Base-by-base conservation (phyloP, 2,329 filamentous ascomycete species). In the Alternaria ventricosa region DNA sequence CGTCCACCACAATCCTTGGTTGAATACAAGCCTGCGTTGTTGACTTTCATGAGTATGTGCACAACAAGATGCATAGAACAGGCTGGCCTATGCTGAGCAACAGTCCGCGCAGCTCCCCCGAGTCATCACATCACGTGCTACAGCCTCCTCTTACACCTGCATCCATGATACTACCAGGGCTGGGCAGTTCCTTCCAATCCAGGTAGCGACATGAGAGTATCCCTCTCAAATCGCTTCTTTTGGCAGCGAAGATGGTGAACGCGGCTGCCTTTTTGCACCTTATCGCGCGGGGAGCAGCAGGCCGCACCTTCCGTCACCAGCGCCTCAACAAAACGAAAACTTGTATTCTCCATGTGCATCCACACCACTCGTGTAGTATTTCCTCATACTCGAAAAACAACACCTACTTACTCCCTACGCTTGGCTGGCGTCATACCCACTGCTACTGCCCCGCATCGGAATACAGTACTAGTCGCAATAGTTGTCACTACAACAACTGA, bases 251-350 rank as follows among this genome's bases (percentile, higher is more conserved):
- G 45, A 51, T 54, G 56, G 49, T 25, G 45, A 46, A 18, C 44
- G 13, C 44, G 49, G 10, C 43, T 33, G 23, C 51, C 30, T 41
- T 43, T 23, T 9, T 22, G 33, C 33, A 12, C 10, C 23, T 46
- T 33, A 43, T 28, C 20, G 53, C 45, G 58, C 58, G 51, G 58
- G 57, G 50, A 56, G 45, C 27, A 60, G 45, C 50, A 47, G 41
- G 12, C 56, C 27, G 22, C 61, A 41, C 61, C 61, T 63, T 60
- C 57, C 61, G 57, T 63, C 57, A 63, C 60, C 61, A 49, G 50
- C 57, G 27, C 41, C 61, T 46, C 61, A 63, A 63, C 61, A 63
- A 47, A 60, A 60, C 20, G 46, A 57, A 56, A 56, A 56, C 25
- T 46, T 23, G 36, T 28, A 46, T n/a, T 23, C 23, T 15, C n/a